These are phyloP conservation scores for Entomortierella parvispora DNA, from an alignment of 192 early-diverging fungal species.

Conservation along the genomic window DNA sequence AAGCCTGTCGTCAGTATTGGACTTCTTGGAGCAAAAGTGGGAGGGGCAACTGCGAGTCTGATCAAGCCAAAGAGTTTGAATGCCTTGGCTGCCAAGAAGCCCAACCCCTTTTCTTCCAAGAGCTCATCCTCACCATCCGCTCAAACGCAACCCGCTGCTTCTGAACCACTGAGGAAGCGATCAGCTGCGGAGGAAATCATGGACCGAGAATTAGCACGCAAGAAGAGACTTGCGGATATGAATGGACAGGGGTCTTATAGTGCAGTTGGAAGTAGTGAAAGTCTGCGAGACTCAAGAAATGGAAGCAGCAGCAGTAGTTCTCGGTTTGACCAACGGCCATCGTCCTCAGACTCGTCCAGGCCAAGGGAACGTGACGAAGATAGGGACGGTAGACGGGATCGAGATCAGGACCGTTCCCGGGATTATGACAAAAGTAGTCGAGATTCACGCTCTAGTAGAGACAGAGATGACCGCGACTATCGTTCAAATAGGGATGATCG, in stretches of 20 bases:
- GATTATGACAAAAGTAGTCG: constrained; percentile 21
- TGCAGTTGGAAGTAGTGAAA: neutral
- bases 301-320: neutral
- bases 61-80: constrained; percentile 43
- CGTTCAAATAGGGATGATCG: constrained; percentile 12
- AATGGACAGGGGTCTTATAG: constrained; percentile 9
- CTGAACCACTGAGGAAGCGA: constrained; percentile 54
- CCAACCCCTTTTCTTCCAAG: constrained; percentile 42
- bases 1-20: constrained; percentile 48
- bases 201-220: constrained; percentile 57
- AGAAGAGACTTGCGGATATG: constrained; percentile 35
- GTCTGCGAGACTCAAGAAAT: neutral
- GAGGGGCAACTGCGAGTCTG: constrained; percentile 11
- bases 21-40: constrained; percentile 13
- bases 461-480: constrained; percentile 11
- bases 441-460: constrained; percentile 5
- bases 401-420: neutral
- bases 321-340: neutral
- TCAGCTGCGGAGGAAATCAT: constrained; percentile 75
- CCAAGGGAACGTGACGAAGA: constrained; percentile 1
- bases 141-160: neutral
- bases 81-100: constrained; percentile 35
- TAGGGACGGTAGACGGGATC: constrained; percentile 5
- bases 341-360: neutral
- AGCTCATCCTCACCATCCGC: constrained; percentile 17